Percentiles rank a stretch among this genome's conserved stretches.
Evolutionary conservation across 192 early-diverging fungal genomes (phyloP).

Genomic region (Entomortierella lignicola): DNA sequence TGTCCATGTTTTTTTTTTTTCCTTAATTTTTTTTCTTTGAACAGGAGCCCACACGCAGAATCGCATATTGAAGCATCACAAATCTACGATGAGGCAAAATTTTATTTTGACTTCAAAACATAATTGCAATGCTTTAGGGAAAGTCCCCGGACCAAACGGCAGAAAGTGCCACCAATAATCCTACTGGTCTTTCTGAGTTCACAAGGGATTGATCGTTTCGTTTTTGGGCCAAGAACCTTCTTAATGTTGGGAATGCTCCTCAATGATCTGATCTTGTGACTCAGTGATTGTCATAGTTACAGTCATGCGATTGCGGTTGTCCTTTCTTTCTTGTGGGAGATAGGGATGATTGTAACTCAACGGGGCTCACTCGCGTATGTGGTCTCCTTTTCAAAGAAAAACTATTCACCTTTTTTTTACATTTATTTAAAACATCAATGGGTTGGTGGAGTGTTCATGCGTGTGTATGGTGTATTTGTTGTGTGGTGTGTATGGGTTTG

Average conservation of each 20-base stretch:
- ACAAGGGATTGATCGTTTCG: slow-evolving; percentile 33
- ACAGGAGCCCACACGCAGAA: slow-evolving; percentile 51
- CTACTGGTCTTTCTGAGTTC: slow-evolving; percentile 34
- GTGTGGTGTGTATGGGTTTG: no score
- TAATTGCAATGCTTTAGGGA: slow-evolving; percentile 56
- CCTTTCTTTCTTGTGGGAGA: neutral
- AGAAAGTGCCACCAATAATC: slow-evolving; percentile 54
- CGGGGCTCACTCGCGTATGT: slow-evolving; percentile 53
- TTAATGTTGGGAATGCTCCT: slow-evolving; percentile 24
- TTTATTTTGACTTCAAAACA: slow-evolving; percentile 32
- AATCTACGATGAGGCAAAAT: slow-evolving; percentile 41
- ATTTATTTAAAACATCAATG: neutral
- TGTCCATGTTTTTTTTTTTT: slow-evolving; percentile 15
- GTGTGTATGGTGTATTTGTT: no score
- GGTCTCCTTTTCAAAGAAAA: slow-evolving; percentile 28
- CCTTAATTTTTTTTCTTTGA: slow-evolving; percentile 45
- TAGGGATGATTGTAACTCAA: slow-evolving; percentile 49
- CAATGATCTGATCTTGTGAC: slow-evolving; percentile 47
- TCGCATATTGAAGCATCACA: slow-evolving; percentile 56
- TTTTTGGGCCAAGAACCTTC: slow-evolving; percentile 36
- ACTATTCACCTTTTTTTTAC: slow-evolving; percentile 16
- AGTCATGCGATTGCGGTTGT: slow-evolving; percentile 56
- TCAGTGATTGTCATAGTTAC: slow-evolving; percentile 54
- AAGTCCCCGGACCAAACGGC: slow-evolving; percentile 54
- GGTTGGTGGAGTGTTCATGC: neutral